Base-by-base conservation (phyloP, 2,329 filamentous ascomycete species). In the Penicillium sp. region DNA sequence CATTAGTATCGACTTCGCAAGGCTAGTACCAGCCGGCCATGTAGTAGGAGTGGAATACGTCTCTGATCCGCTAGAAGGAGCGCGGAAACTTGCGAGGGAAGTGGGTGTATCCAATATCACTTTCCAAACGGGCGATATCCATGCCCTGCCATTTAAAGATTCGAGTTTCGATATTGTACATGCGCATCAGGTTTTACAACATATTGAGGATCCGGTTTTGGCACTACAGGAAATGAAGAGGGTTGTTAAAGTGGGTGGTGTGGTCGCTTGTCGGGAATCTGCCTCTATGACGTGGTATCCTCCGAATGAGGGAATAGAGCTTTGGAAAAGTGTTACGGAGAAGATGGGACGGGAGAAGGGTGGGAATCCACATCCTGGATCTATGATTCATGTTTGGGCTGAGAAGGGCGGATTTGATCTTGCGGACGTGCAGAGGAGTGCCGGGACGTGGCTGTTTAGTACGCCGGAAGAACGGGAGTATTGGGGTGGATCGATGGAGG, bases 101-200 rank as follows among this genome's bases (percentile, higher is more conserved):
- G 37, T 18, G 33, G 33, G 33, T 7, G 33, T 37, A 9, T 59
- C 57, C 2, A 77, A 77, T 54, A 55, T 75, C 41, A 58, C 54
- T 0, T 78, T 78, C 56, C 61, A 60, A 22, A 58, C 68, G 2
- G 75, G 70, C 9, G 69, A 77, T 69, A 79, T 79, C 14, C 75
- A 78, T 54, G 57, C 69, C 2, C 72, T 81, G 1, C 57, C 64
- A 1, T 74, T 72, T 44, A 45, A 54, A 2, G 78, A 85, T 43
- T 70, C 72, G 25, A 69, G 71, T 1, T 87, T 87, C 57, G 85
- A 87, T 58, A 64, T 87, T 5, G 83, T 86, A 3, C 81, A 84
- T 62, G 80, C 79, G 9, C 82, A 85, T 61, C 83, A 86, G 62
- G 79, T 86, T 1, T 72, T 87, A 6, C 78, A 81, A 55, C 84